Percentiles rank a stretch among this genome's conserved stretches.
Conservation (phyloP, 768 basidiomycete species). For the Aureoboletus auriporus region DNA sequence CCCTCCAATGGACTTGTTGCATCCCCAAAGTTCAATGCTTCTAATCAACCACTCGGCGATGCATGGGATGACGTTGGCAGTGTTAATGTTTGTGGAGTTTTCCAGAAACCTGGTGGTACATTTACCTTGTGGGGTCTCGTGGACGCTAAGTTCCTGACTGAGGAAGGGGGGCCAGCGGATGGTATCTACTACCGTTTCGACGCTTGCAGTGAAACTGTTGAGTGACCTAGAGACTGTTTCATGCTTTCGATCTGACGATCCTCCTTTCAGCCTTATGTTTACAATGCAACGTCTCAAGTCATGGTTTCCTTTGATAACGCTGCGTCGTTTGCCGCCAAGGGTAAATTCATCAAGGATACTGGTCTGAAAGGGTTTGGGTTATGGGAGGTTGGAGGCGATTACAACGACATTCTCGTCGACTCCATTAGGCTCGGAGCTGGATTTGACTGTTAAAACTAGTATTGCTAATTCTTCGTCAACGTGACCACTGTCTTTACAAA, state of each 20-base stretch:
- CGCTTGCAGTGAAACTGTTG: slow-evolving; percentile 67
- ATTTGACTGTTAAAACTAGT: background rate
- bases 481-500: too few relatives aligned
- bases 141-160: slow-evolving; percentile 48
- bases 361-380: slow-evolving; percentile 61
- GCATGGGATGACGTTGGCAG: slow-evolving; percentile 48
- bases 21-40: slow-evolving; percentile 48
- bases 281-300: slow-evolving; percentile 49
- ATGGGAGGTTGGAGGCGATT: slow-evolving; percentile 70
- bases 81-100: slow-evolving; percentile 52
- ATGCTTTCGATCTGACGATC: background rate
- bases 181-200: slow-evolving; percentile 59
- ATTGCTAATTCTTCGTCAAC: background rate
- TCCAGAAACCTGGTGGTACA: slow-evolving; percentile 44
- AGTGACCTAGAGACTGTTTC: slow-evolving; percentile 17
- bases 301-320: slow-evolving; percentile 64
- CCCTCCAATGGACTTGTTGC: slow-evolving; percentile 32
- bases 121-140: slow-evolving; percentile 62
- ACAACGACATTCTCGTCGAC: slow-evolving; percentile 53
- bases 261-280: slow-evolving; percentile 57
- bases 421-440: slow-evolving; percentile 35
- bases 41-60: slow-evolving; percentile 49
- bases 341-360: slow-evolving; percentile 47
- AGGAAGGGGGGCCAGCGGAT: slow-evolving; percentile 21
- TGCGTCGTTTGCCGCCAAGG: slow-evolving; percentile 54